Conservation (phyloP, 1,284 basidiomycete genomes). For the Heterobasidion annosum region DNA sequence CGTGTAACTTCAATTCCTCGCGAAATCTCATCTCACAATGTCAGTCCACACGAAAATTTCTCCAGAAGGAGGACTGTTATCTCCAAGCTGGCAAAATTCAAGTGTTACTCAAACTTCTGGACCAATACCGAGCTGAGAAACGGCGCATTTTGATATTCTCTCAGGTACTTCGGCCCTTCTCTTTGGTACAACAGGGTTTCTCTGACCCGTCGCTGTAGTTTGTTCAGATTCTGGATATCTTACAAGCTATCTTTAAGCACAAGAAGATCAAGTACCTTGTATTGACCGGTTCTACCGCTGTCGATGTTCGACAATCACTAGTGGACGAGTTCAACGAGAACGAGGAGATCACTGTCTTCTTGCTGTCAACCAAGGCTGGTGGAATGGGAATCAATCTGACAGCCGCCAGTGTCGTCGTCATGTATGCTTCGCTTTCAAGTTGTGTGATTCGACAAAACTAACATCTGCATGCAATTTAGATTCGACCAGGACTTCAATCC, state of each 20-base stretch:
- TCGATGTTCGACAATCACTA: conserved; percentile 87
- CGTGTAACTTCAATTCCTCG: not conserved
- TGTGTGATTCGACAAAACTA: conserved; percentile 2
- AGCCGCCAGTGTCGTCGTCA: conserved; percentile 88
- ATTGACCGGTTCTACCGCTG: conserved; percentile 92
- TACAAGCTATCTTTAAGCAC: conserved; percentile 79
- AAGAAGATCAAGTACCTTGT: conserved; percentile 75
- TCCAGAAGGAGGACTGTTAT: conserved; percentile 72
- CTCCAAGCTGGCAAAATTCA: conserved; percentile 87
- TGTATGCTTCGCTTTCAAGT: conserved; percentile 34
- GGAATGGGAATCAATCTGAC: conserved; percentile 90
- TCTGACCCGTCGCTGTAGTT: conserved; percentile 45
- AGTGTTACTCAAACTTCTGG: conserved; percentile 66
- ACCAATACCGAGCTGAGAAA: conserved; percentile 58
- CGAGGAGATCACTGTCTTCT: conserved; percentile 82
- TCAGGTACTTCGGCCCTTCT: conserved; percentile 42
- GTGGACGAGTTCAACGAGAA: conserved; percentile 98
- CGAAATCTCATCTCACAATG: conserved; percentile 4
- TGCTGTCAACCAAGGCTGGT: conserved; percentile 94
- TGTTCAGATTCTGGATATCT: conserved; percentile 90
- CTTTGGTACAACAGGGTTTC: not conserved
- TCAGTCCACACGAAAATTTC: conserved; percentile 74
- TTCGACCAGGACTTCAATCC: conserved; percentile 99
- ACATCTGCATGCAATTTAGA: conserved; percentile 25
- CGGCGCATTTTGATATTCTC: conserved; percentile 92